Percentiles rank a stretch among this genome's conserved stretches.
Evolutionary conservation across 768 basidiomycete genomes (phyloP).

Genomic region (Hericium coralloides): DNA sequence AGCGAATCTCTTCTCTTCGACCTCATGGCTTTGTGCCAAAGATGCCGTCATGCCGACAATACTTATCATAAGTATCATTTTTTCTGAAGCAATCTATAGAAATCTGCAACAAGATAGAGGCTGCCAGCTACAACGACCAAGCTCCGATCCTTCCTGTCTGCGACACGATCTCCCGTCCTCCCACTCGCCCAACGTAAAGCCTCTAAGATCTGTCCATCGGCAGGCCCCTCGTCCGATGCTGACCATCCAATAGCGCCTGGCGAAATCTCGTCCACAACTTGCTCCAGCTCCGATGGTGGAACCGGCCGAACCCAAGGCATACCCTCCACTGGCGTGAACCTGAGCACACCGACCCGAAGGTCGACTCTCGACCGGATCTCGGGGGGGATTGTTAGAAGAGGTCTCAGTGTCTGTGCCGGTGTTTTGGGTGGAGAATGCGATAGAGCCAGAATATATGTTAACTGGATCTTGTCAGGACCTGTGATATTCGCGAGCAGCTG

Average conservation of each 20-base stretch:
- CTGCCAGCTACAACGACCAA: slow-evolving; percentile 81
- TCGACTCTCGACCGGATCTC: slow-evolving; percentile 19
- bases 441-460: slow-evolving; percentile 72
- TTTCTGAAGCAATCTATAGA: slow-evolving; percentile 44
- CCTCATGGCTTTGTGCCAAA: too few relatives aligned
- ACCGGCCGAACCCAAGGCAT: slow-evolving; percentile 92
- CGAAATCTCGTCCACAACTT: slow-evolving; percentile 33
- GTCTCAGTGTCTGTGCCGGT: slow-evolving; percentile 58
- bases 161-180: slow-evolving; percentile 6
- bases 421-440: slow-evolving; percentile 87
- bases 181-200: slow-evolving; percentile 37
- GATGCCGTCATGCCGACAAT: too few relatives aligned
- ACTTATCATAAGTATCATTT: neutral
- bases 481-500: slow-evolving; percentile 25
- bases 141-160: slow-evolving; percentile 10
- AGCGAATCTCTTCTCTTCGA: too few relatives aligned
- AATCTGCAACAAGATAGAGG: slow-evolving; percentile 89
- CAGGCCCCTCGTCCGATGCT: slow-evolving; percentile 23
- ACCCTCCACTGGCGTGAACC: slow-evolving; percentile 70
- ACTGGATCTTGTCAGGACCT: slow-evolving; percentile 22
- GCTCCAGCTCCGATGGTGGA: slow-evolving; percentile 38
- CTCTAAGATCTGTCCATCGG: slow-evolving; percentile 29
- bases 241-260: slow-evolving; percentile 41
- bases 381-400: slow-evolving; percentile 42
- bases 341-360: slow-evolving; percentile 42